These are phyloP conservation scores for Apiotrichum montevideense DNA, from an alignment of 1,284 basidiomycete species.

Conservation along the genomic window DNA sequence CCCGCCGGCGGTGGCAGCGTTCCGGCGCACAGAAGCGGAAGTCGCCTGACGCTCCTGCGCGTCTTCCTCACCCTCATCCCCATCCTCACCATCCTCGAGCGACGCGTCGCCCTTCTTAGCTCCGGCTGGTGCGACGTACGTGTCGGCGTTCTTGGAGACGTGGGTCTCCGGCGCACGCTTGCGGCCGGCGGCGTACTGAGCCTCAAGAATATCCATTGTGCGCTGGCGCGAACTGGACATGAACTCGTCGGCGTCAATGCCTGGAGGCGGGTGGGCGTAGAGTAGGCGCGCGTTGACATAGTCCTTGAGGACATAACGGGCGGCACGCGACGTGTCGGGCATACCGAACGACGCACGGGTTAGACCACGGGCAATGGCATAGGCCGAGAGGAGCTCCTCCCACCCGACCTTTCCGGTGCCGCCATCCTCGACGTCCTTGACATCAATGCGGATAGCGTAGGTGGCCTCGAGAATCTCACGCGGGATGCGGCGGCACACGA, in stretches of 20 bases:
- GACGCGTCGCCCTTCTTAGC: not conserved
- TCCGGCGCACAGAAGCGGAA: slow-evolving; percentile 23
- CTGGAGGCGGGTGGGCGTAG: slow-evolving; percentile 80
- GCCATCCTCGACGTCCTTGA: slow-evolving; percentile 68
- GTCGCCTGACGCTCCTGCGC: slow-evolving; percentile 11
- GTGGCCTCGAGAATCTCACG: slow-evolving; percentile 78
- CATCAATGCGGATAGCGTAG: slow-evolving; percentile 78
- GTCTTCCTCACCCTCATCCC: not conserved
- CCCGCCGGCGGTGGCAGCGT: slow-evolving; percentile 40
- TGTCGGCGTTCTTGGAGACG: slow-evolving; percentile 74
- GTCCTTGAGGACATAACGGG: slow-evolving; percentile 91
- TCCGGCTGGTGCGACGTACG: slow-evolving; percentile 55
- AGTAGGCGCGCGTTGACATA: slow-evolving; percentile 93
- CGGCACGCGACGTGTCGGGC: slow-evolving; percentile 91
- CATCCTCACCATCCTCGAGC: slow-evolving; percentile 22
- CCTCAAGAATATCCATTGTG: slow-evolving; percentile 54
- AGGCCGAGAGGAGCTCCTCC: slow-evolving; percentile 76
- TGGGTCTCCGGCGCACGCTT: slow-evolving; percentile 80
- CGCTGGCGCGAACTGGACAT: slow-evolving; percentile 67
- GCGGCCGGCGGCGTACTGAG: slow-evolving; percentile 52
- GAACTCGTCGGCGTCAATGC: slow-evolving; percentile 62
- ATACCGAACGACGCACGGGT: slow-evolving; percentile 92
- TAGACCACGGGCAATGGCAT: slow-evolving; percentile 91
- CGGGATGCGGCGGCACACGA: slow-evolving; percentile 77
- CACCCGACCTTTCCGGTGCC: slow-evolving; percentile 72